Conservation (phyloP, 2,329 filamentous ascomycete genomes). For the Akanthomyces dipterigenus region DNA sequence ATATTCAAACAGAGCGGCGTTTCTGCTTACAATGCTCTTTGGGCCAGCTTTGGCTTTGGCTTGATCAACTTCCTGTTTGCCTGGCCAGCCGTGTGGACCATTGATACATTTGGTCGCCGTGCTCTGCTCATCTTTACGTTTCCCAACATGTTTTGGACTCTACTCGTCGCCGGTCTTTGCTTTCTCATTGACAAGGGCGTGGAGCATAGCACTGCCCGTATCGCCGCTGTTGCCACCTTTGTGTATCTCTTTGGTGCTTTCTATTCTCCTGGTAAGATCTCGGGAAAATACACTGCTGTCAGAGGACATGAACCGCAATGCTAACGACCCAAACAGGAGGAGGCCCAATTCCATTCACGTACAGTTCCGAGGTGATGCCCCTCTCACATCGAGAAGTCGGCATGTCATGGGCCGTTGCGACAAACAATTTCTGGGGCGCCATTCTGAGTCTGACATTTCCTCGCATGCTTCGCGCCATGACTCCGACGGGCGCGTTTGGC, state of each 20-base stretch:
- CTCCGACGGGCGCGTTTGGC: conserved; percentile 30
- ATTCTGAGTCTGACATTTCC: conserved; percentile 43
- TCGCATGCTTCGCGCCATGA: conserved; percentile 32
- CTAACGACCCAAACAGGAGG: conserved; percentile 26
- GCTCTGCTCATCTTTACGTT: conserved; percentile 56
- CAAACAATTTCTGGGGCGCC: conserved; percentile 45
- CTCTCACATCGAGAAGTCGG: conserved; percentile 53
- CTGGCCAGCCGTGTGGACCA: conserved; percentile 55
- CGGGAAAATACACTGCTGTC: too few species aligned
- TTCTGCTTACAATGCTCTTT: conserved; percentile 30
- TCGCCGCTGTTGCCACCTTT: conserved; percentile 51
- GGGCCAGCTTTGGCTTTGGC: conserved; percentile 39
- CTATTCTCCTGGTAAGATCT: conserved; percentile 46
- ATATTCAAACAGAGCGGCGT: conserved; percentile 39
- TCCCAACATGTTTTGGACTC: conserved; percentile 56
- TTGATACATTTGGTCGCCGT: conserved; percentile 57
- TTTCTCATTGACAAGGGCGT: conserved; percentile 24
- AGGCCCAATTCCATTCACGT: conserved; percentile 51
- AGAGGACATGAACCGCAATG: not conserved
- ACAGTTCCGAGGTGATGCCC: conserved; percentile 54
- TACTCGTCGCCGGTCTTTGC: conserved; percentile 34
- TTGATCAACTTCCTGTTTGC: conserved; percentile 58
- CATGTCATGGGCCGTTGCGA: conserved; percentile 54
- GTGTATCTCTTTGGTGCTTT: conserved; percentile 57
- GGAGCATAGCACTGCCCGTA: conserved; percentile 33